Evolutionary conservation across 1,284 basidiomycete genomes (phyloP).

Genomic region (Trametes pubescens): DNA sequence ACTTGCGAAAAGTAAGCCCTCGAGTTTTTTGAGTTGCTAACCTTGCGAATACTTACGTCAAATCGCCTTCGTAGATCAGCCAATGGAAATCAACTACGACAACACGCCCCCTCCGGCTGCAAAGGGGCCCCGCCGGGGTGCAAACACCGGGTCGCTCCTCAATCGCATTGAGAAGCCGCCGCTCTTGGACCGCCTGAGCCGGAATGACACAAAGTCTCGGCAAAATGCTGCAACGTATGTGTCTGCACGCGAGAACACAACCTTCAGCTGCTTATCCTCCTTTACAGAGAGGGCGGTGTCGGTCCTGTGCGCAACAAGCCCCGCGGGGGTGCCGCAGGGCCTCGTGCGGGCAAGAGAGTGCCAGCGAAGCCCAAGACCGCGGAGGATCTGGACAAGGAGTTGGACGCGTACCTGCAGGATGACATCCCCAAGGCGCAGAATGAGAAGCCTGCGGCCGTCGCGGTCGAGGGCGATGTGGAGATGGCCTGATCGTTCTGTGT

Average conservation of each 20-base stretch:
- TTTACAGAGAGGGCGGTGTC: constrained; percentile 38
- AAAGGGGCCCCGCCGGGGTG: constrained; percentile 49
- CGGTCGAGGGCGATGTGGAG: constrained; percentile 55
- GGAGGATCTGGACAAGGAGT: constrained; percentile 88
- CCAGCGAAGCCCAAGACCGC: constrained; percentile 73
- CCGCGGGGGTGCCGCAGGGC: constrained; percentile 35
- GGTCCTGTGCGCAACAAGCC: constrained; percentile 51
- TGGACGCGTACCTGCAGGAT: constrained; percentile 91
- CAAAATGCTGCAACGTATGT: constrained; percentile 38
- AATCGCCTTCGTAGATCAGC: constrained; percentile 66
- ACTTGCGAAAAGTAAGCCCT: constrained; percentile 81
- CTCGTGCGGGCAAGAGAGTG: constrained; percentile 36
- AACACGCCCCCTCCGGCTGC: constrained; percentile 48
- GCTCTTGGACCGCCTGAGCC: constrained; percentile 64
- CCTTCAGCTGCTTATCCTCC: background rate
- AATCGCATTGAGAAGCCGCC: constrained; percentile 72
- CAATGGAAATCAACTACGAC: constrained; percentile 80
- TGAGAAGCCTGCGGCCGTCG: constrained; percentile 23
- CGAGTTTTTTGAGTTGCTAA: background rate
- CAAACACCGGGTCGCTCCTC: constrained; percentile 63
- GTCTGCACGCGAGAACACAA: constrained; percentile 16
- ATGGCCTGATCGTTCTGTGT: constrained; percentile 48
- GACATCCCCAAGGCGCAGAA: constrained; percentile 45
- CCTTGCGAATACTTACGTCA: constrained; percentile 1
- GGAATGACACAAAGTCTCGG: constrained; percentile 49